Base-by-base conservation (phyloP, 257 asterid species). In the Leonotis leonurus region DNA sequence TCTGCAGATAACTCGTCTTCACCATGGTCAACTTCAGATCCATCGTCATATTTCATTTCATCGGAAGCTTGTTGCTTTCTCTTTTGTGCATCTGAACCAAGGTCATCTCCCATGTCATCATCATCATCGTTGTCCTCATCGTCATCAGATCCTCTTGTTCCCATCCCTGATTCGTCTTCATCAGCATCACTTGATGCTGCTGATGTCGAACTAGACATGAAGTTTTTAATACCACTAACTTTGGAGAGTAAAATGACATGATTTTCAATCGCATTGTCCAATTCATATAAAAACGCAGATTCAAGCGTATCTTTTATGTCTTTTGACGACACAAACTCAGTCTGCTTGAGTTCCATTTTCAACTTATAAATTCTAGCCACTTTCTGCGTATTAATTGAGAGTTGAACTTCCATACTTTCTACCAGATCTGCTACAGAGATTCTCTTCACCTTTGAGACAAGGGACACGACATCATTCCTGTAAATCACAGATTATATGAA, bases 1-100 rank as follows among this genome's bases (percentile, higher is more conserved):
- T 67, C 81, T 22, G 75, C 58, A 53, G 68, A 24, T 26, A 68
- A 59, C 36, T 70, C 85, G 39, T 68, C 77, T 60, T 67, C 82
- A 59, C 10, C 62, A 9, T 54, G 66, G 33, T 81, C 90, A 46
- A 32, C 70, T 36, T 80, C 98, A 52, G 84, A 73, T 41, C 49
- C 87, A 58, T 85, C 90, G 1, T 79, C 93, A 56, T 93, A 93
- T 59, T 93, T 91, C 82, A 83, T 73, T 71, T 92, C 99, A 85
- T 92, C 96, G 0, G 80, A 64, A 21, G 80, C 70, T 74, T 86
- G 98, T 63, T 63, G 83, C 79, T 82, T 84, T 64, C 85, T 73
- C 79, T 86, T 91, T 53, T 71, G 87, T 20, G 49, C 73, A 24
- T 83, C 95, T 29, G 83, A 72, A 58, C 82, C 90, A 63, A 86